phyloP scores from a whole-genome alignment of 2,329 filamentous ascomycete species.

The Neurospora sp. region DNA sequence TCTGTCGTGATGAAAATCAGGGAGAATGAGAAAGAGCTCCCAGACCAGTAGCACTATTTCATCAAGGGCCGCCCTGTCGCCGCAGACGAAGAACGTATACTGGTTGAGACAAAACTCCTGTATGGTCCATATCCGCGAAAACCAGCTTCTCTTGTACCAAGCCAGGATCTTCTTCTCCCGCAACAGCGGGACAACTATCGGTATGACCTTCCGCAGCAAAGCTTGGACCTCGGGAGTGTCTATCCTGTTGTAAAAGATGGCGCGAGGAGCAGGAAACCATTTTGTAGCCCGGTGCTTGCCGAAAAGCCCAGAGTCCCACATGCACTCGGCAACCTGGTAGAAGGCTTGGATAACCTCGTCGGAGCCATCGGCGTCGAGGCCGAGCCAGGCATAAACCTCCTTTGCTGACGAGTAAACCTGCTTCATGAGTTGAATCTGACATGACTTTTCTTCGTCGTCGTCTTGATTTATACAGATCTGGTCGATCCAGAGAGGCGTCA shows the following conservation, averaged over 20 bases:
- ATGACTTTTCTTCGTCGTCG: conserved; percentile 3
- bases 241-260: background rate
- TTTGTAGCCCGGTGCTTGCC: background rate
- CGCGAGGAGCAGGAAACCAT: background rate
- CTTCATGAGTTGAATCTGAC: conserved; percentile 10
- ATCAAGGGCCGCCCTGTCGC: background rate
- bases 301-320: background rate
- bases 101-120: background rate
- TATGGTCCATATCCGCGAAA: background rate
- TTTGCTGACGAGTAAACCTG: conserved; percentile 8
- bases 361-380: conserved; percentile 3
- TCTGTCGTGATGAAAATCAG: background rate
- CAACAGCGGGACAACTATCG: background rate
- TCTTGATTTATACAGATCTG: conserved; percentile 10
- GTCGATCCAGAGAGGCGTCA: conserved; percentile 8
- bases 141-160: background rate
- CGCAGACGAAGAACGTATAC: background rate
- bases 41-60: background rate
- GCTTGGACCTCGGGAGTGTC: background rate
- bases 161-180: background rate
- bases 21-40: background rate
- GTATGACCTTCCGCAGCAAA: background rate
- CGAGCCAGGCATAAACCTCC: conserved; percentile 9
- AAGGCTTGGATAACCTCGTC: background rate
- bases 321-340: background rate